Evolutionary conservation across 164 flowering plant genomes (phyloP).

Genomic region (Liriodendron chinense): DNA sequence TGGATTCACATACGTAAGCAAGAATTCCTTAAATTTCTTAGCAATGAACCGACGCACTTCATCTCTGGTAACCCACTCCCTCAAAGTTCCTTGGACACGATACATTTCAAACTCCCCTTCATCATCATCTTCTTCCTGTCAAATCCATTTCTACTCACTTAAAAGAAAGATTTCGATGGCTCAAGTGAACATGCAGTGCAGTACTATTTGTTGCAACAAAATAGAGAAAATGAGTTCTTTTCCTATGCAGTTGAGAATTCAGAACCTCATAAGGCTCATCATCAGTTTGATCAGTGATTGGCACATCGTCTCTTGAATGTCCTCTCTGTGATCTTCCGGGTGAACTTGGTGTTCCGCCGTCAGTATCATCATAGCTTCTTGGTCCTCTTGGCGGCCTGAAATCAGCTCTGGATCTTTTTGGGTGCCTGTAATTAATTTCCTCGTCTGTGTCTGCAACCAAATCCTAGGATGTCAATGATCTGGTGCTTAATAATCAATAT

Average conservation of each 20-base stretch:
- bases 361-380: conserved; percentile 60
- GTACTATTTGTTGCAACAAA: not conserved
- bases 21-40: conserved; percentile 81
- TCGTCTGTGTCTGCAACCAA: conserved; percentile 79
- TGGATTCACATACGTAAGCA: conserved; percentile 67
- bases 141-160: not conserved
- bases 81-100: conserved; percentile 85
- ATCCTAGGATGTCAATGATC: not conserved
- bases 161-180: not conserved
- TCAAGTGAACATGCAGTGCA: not conserved
- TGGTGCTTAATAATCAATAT: not conserved
- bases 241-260: not conserved
- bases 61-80: conserved; percentile 99
- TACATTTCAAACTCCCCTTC: conserved; percentile 88
- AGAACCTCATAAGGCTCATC: conserved; percentile 73
- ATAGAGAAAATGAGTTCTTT: not conserved
- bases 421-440: conserved; percentile 62
- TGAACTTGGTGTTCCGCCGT: conserved; percentile 68
- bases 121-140: conserved; percentile 78
- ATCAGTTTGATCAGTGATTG: conserved; percentile 84
- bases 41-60: conserved; percentile 94
- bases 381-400: conserved; percentile 51
- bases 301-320: conserved; percentile 72
- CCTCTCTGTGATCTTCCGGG: conserved; percentile 73
- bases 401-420: conserved; percentile 79